Conservation (phyloP, 441 rosid genomes). For the Erodium trifolium region DNA sequence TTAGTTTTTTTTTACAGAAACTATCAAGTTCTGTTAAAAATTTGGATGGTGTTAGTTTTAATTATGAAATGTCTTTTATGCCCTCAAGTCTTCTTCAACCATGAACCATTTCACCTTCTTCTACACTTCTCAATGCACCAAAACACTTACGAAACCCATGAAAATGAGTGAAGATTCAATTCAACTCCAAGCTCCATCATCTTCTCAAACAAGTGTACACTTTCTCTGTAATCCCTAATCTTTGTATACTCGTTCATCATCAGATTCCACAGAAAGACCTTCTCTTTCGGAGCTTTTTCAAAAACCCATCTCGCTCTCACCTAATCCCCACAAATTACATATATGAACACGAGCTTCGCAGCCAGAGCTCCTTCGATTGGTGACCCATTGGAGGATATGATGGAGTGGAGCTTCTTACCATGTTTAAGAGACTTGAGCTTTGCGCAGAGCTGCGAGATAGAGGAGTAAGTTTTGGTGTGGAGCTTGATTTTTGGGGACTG, state of each 20-base stretch:
- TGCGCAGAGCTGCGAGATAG: conserved; percentile 53
- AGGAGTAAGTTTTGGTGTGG: conserved; percentile 36
- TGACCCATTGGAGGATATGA: conserved; percentile 34
- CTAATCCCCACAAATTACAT: conserved; percentile 50
- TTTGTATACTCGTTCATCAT: conserved; percentile 52
- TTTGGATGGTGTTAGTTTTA: too few species aligned
- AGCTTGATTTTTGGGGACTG: conserved; percentile 29
- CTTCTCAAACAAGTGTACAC: conserved; percentile 36
- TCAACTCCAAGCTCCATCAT: conserved; percentile 44
- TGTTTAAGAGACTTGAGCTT: conserved; percentile 35
- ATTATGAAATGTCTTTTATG: too few species aligned
- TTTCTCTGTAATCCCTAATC: conserved; percentile 37
- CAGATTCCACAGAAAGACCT: conserved; percentile 54
- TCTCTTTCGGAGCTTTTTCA: conserved; percentile 37
- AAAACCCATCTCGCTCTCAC: conserved; percentile 44
- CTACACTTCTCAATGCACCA: conserved; percentile 32
- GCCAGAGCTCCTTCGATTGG: conserved; percentile 44
- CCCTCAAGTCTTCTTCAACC: conserved; percentile 17
- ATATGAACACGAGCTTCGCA: conserved; percentile 56
- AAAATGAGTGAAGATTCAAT: conserved; percentile 41
- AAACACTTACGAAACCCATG: conserved; percentile 51
- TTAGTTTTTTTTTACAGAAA: too few species aligned
- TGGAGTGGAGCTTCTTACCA: conserved; percentile 44
- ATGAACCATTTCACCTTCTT: conserved; percentile 51
- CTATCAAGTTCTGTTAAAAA: too few species aligned